These are phyloP conservation scores for Plasmodium vivax DNA, from an alignment of 169 alveolate genomes.

Conservation along the genomic window DNA sequence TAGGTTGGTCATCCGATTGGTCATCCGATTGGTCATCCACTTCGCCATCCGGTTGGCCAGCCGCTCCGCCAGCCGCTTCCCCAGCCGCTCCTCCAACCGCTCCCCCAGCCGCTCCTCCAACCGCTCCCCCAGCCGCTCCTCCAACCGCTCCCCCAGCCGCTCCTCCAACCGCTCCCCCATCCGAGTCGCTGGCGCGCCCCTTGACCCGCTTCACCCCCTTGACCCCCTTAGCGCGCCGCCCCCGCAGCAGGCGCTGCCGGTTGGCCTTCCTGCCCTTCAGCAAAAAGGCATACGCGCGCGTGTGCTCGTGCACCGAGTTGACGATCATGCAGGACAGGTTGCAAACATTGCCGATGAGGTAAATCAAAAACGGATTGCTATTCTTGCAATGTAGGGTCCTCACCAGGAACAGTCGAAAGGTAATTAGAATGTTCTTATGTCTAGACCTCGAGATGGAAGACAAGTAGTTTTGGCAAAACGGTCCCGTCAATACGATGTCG, in stretches of 20 bases:
- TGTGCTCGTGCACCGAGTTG: constrained; percentile 53
- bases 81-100: too few relatives aligned
- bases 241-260: background rate
- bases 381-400: constrained; percentile 38
- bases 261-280: constrained; percentile 13
- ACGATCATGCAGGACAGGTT: constrained; percentile 42
- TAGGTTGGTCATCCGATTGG: background rate
- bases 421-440: constrained; percentile 45
- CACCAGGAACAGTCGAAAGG: constrained; percentile 48
- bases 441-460: constrained; percentile 54
- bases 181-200: background rate
- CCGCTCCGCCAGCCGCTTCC: too few relatives aligned
- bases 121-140: too few relatives aligned
- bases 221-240: background rate
- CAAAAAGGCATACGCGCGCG: constrained; percentile 62
- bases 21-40: background rate
- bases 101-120: too few relatives aligned
- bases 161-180: background rate
- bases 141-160: background rate
- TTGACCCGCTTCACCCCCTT: background rate
- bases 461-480: constrained; percentile 39
- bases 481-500: constrained; percentile 50
- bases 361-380: constrained; percentile 41
- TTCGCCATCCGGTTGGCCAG: background rate
- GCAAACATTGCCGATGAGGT: constrained; percentile 48